Evolutionary conservation across 768 basidiomycete genomes (phyloP), one percentile per base, ranked within the genome.

Genomic region (Pleurotus cornucopiae): DNA sequence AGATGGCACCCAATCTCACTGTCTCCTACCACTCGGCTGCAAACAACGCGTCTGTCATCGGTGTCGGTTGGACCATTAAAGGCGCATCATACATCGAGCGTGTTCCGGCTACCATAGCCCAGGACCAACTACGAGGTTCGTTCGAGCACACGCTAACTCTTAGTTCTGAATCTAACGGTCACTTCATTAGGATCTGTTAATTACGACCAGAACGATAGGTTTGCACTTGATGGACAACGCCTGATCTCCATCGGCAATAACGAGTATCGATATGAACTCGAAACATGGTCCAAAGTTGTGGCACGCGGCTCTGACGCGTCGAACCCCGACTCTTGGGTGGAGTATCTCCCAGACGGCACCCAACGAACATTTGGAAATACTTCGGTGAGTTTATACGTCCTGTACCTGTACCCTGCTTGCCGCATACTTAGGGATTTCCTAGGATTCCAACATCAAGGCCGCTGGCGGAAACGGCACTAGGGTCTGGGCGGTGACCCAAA

Each of bases 351-450:
- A 3, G 51, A 53, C 18, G 51, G 51, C 21, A 40, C 51, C 14
- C 51, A 53, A 20, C n/a, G 51, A 41, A 53, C 51, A 4, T 53
- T 53, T 53, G 51, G 51, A 4, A 39, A 53, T 21, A 53, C 51
- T 21, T 41, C 38, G 5, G 51, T 53, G 18, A 7, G 39, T 37
- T 21, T 21, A 6, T 18, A 6, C 38, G n/a, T 16, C 38, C 2
- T 52, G 6, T 25, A 18, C 21, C 20, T 16, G 2, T 39, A 37
- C 18, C 5, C 38, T 5, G 3, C 7, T 6, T 18, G 14, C 6
- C 2, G 21, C 2, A n/a, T 12, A 3, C 16, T 4, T 13, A 53
- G 2, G 9, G 7, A 4, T 11, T 34, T 34, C 9, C 30, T 3
- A 34, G 51, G 51, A 53, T 25, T 53, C 51, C 7, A 41, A 53